Conservation (phyloP, 2,329 filamentous ascomycete species). For the Colletotrichum sp. region DNA sequence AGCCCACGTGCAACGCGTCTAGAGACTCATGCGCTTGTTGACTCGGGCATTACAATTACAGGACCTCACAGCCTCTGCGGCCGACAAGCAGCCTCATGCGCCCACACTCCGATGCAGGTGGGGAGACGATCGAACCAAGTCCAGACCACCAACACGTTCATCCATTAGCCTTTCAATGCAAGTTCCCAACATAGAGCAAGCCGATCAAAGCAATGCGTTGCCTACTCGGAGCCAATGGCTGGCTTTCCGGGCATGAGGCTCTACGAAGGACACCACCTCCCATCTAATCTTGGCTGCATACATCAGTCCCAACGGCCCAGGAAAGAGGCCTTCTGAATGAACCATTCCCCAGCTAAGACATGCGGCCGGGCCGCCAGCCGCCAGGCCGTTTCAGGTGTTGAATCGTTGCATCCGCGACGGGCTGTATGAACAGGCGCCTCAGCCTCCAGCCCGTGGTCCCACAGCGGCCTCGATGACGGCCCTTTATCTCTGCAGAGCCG, state of each 20-base stretch:
- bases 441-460: conserved; percentile 1
- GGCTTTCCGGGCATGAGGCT: neutral
- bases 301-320: neutral
- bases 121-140: neutral
- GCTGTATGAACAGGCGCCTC: conserved; percentile 18
- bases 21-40: neutral
- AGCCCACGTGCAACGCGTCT: neutral
- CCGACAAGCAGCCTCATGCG: neutral
- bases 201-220: neutral
- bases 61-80: conserved; percentile 2
- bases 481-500: neutral
- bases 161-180: neutral
- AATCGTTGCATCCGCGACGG: neutral
- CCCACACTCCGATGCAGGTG: neutral
- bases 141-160: neutral
- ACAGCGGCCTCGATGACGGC: neutral
- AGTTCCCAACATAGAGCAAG: neutral
- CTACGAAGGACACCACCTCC: neutral
- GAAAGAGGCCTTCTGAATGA: neutral
- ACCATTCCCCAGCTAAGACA: neutral
- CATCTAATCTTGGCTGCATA: neutral
- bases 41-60: neutral
- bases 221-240: neutral
- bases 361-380: conserved; percentile 14
- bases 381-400: conserved; percentile 15